Percentiles rank a stretch among this genome's conserved stretches.
phyloP scores from a whole-genome alignment of 257 asterid genomes.

The Solanum rostratum region DNA sequence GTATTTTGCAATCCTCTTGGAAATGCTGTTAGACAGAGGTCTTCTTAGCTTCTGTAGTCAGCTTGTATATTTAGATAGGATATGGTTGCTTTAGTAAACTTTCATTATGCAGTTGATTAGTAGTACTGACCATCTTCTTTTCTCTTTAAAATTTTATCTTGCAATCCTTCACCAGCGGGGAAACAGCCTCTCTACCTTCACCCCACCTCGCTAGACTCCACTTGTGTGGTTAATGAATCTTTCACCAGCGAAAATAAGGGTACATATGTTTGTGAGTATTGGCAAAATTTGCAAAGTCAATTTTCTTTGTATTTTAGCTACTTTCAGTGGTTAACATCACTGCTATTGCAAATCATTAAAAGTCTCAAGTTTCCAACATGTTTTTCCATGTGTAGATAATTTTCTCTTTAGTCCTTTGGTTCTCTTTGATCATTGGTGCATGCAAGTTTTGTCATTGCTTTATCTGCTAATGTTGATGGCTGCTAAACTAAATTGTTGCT shows the following conservation, averaged over 20 bases:
- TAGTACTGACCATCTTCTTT: background rate
- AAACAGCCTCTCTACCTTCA: too few relatives aligned
- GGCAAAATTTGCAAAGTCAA: background rate
- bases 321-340: background rate
- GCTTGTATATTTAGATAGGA: background rate
- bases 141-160: background rate
- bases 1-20: background rate
- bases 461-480: background rate
- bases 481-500: background rate
- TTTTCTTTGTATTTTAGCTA: background rate
- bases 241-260: too few relatives aligned
- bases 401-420: background rate
- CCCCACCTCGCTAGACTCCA: too few relatives aligned
- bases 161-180: background rate
- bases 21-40: background rate
- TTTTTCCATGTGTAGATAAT: background rate
- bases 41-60: background rate
- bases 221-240: too few relatives aligned
- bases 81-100: background rate
- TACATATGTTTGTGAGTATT: background rate
- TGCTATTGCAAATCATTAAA: background rate
- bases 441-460: background rate
- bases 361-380: background rate
- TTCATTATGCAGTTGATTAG: background rate
- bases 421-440: background rate